A percentile compares a stretch with the other conserved stretches of the same genome.
phyloP scores from a whole-genome alignment of 225 moss, liverwort and hornwort species.

The Rhytidiadelphus loreus region DNA sequence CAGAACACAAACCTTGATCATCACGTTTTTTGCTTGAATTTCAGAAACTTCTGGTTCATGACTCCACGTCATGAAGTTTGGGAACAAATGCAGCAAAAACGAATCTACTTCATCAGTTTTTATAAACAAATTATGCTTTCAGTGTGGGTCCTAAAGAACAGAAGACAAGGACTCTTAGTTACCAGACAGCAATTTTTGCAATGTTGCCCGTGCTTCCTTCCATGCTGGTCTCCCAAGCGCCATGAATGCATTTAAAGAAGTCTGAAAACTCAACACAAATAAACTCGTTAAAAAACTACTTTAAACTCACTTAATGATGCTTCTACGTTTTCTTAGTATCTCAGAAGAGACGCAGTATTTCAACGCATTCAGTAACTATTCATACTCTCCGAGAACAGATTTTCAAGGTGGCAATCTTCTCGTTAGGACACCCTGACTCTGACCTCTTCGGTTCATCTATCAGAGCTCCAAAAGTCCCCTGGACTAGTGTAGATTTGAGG shows the following conservation, averaged over 20 bases:
- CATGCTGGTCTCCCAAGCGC: constrained; percentile 84
- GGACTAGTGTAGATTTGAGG: not conserved
- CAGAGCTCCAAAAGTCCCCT: not conserved
- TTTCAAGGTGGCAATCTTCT: not conserved
- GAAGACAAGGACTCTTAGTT: not conserved
- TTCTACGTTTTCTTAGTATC: not conserved
- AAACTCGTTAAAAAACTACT: not conserved
- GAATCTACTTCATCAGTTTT: not conserved
- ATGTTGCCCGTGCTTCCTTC: constrained; percentile 74
- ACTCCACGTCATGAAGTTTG: not conserved
- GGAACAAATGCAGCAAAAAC: not conserved
- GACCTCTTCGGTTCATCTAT: not conserved
- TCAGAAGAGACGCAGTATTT: not conserved
- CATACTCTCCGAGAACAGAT: not conserved
- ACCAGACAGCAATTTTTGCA: constrained; percentile 85
- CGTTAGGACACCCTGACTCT: not conserved
- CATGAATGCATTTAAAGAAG: constrained; percentile 83
- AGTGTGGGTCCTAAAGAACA: not conserved
- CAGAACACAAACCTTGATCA: not conserved
- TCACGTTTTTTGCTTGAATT: not conserved
- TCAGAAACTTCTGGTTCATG: not conserved
- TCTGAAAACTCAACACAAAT: constrained; percentile 12
- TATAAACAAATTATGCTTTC: not conserved
- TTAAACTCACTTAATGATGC: not conserved
- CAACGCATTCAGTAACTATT: not conserved